Base-by-base conservation (phyloP, 2,329 filamentous ascomycete species). In the Paraphoma chrysanthemicola region DNA sequence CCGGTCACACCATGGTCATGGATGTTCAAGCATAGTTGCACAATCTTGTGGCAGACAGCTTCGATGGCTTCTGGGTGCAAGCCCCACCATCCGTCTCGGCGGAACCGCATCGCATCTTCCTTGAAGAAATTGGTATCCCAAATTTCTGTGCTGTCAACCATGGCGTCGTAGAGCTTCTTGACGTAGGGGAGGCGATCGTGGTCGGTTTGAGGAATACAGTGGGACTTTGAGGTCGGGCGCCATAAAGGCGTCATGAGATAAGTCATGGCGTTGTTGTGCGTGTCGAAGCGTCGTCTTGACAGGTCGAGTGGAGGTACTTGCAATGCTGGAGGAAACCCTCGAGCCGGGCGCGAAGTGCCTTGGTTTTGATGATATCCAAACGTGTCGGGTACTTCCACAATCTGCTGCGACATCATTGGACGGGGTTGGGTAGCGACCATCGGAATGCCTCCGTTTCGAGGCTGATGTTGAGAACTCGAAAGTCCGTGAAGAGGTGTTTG, bases 161-260 rank as follows among this genome's bases (percentile, higher is more conserved):
- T 8, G 23, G 38, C 36, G 36, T 50, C 38, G 38, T 50, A 31
- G 36, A 50, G 42, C 14, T 33, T 30, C 48, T 43, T 50, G 18
- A 50, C 48, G 10, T 50, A 50, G 11, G 39, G 38, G 8, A 50
- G 48, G 23, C 48, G 48, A 4, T 50, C 48, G 12, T 42, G 12
- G 1, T 30, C 38, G 23, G 48, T 43, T n/a, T 31, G 5, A 3
- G 48, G 48, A 7, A 50, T 18, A 33, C 48, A 36, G n/a, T 50
- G 28, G 6, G 11, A n/a, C 28, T 31, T 42, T 3, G 48, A 30
- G 18, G 17, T 14, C 9, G 48, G 48, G 9, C 48, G 48, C 48
- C 48, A 50, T 10, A 29, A n/a, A 16, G n/a, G 6, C 17, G 31
- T 10, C 3, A n/a, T 43, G 11, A 50, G 12, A 31, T 50, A 43